A percentile compares a stretch with the other conserved stretches of the same genome.
phyloP scores from a whole-genome alignment of 2,329 filamentous ascomycete species.

The Talaromyces sp. region DNA sequence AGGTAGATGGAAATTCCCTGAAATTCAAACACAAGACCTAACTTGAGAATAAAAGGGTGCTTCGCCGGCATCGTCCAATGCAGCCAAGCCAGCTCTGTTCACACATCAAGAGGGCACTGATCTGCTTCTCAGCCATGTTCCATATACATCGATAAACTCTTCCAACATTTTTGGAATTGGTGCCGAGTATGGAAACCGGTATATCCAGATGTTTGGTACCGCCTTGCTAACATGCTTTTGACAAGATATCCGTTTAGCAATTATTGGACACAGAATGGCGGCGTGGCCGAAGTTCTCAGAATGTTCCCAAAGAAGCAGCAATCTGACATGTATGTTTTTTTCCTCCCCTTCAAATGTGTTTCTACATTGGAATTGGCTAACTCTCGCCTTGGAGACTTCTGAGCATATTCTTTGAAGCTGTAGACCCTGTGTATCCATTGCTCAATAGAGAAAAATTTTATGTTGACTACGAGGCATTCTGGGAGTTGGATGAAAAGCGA shows the following conservation, averaged over 20 bases:
- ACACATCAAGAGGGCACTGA: slow-evolving; percentile 9
- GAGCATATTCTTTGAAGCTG: slow-evolving; percentile 11
- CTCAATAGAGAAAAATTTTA: slow-evolving; percentile 9
- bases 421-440: slow-evolving; percentile 13
- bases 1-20: neutral
- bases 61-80: slow-evolving; percentile 7
- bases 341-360: neutral
- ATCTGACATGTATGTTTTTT: slow-evolving; percentile 11
- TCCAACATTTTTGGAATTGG: slow-evolving; percentile 11
- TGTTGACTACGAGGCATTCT: slow-evolving; percentile 12
- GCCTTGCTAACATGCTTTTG: neutral
- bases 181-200: slow-evolving; percentile 5
- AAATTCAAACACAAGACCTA: neutral
- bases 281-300: slow-evolving; percentile 10
- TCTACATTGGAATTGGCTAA: neutral
- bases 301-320: slow-evolving; percentile 10
- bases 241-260: slow-evolving; percentile 12
- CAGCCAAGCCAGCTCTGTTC: slow-evolving; percentile 11
- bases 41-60: neutral
- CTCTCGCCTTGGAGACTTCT: slow-evolving; percentile 4
- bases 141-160: slow-evolving; percentile 4
- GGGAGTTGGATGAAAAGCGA: slow-evolving; percentile 5
- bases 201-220: neutral
- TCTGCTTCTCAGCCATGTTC: slow-evolving; percentile 12
- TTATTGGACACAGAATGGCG: slow-evolving; percentile 13